Conservation (phyloP, 495 filamentous ascomycete genomes). For the Talaromyces ruber region DNA sequence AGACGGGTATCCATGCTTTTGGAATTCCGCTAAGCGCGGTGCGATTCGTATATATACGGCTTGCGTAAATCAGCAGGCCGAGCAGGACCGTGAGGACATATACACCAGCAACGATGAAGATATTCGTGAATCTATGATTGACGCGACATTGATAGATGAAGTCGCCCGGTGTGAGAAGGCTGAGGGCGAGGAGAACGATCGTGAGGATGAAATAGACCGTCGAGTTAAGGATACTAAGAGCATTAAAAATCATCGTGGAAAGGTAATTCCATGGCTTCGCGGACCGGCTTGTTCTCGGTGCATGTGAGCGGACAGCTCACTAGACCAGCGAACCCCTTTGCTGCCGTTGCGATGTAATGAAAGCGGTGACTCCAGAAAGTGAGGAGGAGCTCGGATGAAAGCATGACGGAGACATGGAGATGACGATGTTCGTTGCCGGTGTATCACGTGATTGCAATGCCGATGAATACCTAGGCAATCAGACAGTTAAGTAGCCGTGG, state of each 20-base stretch:
- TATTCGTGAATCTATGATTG: slow-evolving; percentile 59
- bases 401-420: not conserved
- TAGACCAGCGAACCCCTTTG: not conserved
- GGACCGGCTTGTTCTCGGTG: not conserved
- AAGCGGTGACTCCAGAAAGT: not conserved
- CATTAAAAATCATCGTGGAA: slow-evolving; percentile 37
- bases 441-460: not conserved
- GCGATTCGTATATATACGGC: slow-evolving; percentile 81
- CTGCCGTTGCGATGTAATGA: not conserved
- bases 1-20: slow-evolving; percentile 71
- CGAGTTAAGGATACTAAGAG: slow-evolving; percentile 75
- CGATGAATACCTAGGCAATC: not conserved
- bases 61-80: slow-evolving; percentile 68
- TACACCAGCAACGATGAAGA: slow-evolving; percentile 73
- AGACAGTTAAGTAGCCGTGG: not conserved
- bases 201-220: slow-evolving; percentile 72
- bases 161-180: slow-evolving; percentile 77
- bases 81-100: slow-evolving; percentile 69
- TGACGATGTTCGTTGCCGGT: not conserved
- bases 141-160: slow-evolving; percentile 69
- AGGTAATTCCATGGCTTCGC: not conserved
- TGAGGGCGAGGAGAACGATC: slow-evolving; percentile 59
- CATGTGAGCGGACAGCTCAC: slow-evolving; percentile 4
- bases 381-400: not conserved
- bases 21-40: slow-evolving; percentile 74